Percentiles rank a stretch among this genome's conserved stretches.
Evolutionary conservation across 2,329 filamentous ascomycete species (phyloP).

Genomic region (Sarocladium brachiariae): DNA sequence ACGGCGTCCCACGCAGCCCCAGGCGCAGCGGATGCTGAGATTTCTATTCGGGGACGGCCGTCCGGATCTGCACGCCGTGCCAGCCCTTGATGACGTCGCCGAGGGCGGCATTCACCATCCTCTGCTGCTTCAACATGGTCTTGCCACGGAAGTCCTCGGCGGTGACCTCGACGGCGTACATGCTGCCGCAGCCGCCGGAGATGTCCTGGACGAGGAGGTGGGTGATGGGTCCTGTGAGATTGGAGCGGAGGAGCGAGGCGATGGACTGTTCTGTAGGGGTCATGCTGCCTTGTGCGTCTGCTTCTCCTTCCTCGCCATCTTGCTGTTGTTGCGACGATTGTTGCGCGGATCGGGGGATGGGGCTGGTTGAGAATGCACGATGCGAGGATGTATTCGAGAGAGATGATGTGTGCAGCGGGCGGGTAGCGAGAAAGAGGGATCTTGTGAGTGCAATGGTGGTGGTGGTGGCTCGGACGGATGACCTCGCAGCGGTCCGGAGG

Average conservation of each 20-base stretch:
- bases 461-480: not conserved
- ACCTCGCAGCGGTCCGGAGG: not conserved
- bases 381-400: too few species aligned
- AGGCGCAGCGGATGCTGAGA: too few species aligned
- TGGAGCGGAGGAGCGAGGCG: conserved; percentile 40
- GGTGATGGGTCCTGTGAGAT: conserved; percentile 26
- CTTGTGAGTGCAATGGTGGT: not conserved
- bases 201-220: conserved; percentile 66
- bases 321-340: not conserved
- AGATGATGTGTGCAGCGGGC: too few species aligned
- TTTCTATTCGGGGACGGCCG: conserved; percentile 40
- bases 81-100: conserved; percentile 71
- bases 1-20: too few species aligned
- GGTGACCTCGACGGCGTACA: conserved; percentile 78
- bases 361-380: too few species aligned
- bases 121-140: conserved; percentile 72
- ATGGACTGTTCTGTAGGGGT: conserved; percentile 50
- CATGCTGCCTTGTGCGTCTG: conserved; percentile 22
- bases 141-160: conserved; percentile 64
- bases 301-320: too few species aligned
- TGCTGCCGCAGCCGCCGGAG: conserved; percentile 76
- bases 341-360: not conserved
- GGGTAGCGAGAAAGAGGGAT: too few species aligned
- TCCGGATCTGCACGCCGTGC: conserved; percentile 79
- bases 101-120: conserved; percentile 69